Evolutionary conservation across 1,284 basidiomycete genomes (phyloP).

Genomic region (Cutaneotrichosporon sp.): DNA sequence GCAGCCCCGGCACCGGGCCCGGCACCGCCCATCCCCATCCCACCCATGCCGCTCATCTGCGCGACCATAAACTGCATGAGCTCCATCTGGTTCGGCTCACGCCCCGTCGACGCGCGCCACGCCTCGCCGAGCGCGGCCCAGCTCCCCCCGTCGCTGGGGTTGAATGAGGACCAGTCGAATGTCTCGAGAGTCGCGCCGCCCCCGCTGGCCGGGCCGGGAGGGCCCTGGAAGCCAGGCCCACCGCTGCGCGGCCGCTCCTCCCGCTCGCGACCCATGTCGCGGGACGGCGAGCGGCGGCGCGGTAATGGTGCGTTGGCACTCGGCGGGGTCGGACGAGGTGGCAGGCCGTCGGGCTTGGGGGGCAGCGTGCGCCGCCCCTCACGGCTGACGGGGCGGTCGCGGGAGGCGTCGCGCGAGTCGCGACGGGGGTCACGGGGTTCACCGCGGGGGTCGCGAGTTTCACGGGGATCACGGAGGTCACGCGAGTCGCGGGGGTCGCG

Average conservation of each 20-base stretch:
- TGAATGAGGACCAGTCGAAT: constrained; percentile 41
- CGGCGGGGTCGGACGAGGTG: constrained; percentile 11
- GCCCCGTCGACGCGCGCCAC: constrained; percentile 40
- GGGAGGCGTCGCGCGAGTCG: neutral
- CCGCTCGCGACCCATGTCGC: neutral
- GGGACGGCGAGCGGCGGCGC: constrained; percentile 12
- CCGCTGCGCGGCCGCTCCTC: neutral
- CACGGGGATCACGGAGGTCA: neutral
- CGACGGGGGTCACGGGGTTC: neutral
- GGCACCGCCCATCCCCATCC: neutral
- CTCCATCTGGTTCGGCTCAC: constrained; percentile 44
- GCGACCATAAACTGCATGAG: constrained; percentile 42
- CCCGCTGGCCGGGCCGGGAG: neutral
- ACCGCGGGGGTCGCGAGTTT: neutral
- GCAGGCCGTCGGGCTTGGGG: constrained; percentile 18
- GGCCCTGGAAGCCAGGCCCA: neutral
- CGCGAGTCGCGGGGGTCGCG: neutral
- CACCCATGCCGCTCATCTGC: constrained; percentile 2
- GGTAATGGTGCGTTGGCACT: neutral
- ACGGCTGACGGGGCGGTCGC: neutral
- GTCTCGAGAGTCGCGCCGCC: neutral
- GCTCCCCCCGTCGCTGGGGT: constrained; percentile 35
- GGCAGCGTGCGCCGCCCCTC: constrained; percentile 14
- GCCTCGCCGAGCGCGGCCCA: constrained; percentile 41
- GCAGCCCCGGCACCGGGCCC: no score